Base-by-base conservation (phyloP, 306 rosid genomes). In the Quercus glauca region DNA sequence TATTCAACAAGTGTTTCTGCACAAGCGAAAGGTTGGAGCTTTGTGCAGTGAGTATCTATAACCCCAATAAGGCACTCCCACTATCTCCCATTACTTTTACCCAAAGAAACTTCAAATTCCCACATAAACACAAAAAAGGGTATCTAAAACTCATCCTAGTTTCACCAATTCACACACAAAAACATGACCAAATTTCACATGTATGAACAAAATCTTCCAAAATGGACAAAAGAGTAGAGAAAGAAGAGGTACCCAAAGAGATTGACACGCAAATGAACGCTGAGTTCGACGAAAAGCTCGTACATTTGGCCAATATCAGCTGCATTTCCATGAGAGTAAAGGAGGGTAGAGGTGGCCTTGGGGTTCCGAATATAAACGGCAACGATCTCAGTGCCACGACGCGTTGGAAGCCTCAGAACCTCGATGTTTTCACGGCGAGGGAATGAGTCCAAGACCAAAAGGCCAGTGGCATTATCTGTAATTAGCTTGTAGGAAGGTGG, bases 221-320 rank as follows among this genome's bases (percentile, higher is more conserved):
- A 73, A 49, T 17, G 15, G 55, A 59, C 74, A n/a, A 74, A 78
- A 76, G 69, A 59, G 75, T 55, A 74, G n/a, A 76, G 55, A 78
- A 23, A 72, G 67, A 8, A 19, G 29, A 21, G 31, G 13, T 81
- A 93, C 98, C 97, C 98, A 75, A 93, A 76, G 77, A 93, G 84
- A 80, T 93, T 93, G 41, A 91, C 88, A 21, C 95, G 93, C 81
- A 93, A 79, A 70, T 89, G 92, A 79, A 90, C 81, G 83, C 97
- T 93, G 43, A 93, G 74, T 81, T 93, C 92, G 73, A 91, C 6
- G 86, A 91, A 93, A 61, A 93, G 97, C 81, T 93, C 97, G 20
- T 87, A 91, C 98, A 93, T 91, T 88, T 91, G 97, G 10, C 98
- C 97, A 13, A 93, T 85, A 78, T 93, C 97, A 3, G 98, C 87